Conservation (phyloP, 345 rosid genomes). For the Brassica juncea region DNA sequence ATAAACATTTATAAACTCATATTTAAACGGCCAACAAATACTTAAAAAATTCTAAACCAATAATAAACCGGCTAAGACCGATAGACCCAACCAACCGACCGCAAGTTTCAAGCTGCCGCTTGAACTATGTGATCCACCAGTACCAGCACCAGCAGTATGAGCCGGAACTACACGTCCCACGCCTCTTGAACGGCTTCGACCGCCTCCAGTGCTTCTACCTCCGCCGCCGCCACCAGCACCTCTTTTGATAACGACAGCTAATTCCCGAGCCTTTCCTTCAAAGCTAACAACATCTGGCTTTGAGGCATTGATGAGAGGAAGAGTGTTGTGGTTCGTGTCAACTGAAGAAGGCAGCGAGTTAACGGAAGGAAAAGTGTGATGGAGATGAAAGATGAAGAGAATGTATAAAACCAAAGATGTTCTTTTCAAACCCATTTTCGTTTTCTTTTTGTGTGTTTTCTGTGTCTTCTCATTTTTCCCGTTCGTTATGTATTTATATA, state of each 20-base stretch:
- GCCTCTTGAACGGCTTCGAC: not conserved
- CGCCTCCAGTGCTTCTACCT: not conserved
- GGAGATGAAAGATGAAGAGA: conserved; percentile 23
- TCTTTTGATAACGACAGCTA: conserved; percentile 30
- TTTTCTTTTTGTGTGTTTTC: not conserved
- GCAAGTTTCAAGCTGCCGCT: not conserved
- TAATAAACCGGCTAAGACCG: conserved; percentile 14
- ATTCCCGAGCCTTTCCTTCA: conserved; percentile 25
- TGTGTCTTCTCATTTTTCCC: not conserved
- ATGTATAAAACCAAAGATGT: conserved; percentile 21
- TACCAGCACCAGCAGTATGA: not conserved
- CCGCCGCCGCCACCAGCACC: not conserved
- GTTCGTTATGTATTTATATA: not conserved
- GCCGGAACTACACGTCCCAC: not conserved
- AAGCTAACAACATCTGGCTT: conserved; percentile 13
- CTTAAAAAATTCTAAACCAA: conserved; percentile 12
- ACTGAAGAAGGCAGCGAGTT: conserved; percentile 11
- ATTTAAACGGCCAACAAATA: too few species aligned
- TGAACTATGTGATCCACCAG: conserved; percentile 17
- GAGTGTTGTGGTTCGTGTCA: conserved; percentile 10
- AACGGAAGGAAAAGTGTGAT: conserved; percentile 4
- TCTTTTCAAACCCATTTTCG: conserved; percentile 20
- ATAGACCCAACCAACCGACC: conserved; percentile 21
- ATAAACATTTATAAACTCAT: too few species aligned
- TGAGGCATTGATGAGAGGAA: not conserved